Percentiles rank a stretch among this genome's conserved stretches.
These are phyloP conservation scores for Pseudofabraea citricarpa DNA, from an alignment of 2,329 filamentous ascomycete species.

Conservation along the genomic window DNA sequence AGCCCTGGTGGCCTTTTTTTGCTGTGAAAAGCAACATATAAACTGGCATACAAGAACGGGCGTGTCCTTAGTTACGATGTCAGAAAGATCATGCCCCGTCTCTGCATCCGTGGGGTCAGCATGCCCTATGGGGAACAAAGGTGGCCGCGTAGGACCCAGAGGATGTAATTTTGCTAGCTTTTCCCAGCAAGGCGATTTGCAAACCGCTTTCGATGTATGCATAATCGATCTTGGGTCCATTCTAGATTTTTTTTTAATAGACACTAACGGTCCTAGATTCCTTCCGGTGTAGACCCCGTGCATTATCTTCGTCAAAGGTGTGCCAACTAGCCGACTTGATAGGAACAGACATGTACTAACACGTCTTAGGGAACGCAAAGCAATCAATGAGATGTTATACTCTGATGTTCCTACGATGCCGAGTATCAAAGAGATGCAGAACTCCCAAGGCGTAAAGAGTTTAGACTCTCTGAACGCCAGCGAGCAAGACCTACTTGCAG, in stretches of 20 bases:
- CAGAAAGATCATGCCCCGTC: constrained; percentile 16
- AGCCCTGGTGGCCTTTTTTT: constrained; percentile 5
- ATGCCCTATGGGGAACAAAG: constrained; percentile 12
- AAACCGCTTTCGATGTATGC: constrained; percentile 33
- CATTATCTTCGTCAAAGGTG: constrained; percentile 42
- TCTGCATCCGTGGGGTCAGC: constrained; percentile 11
- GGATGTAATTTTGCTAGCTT: constrained; percentile 30
- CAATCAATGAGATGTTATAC: constrained; percentile 21
- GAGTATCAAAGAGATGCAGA: constrained; percentile 43
- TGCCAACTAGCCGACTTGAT: constrained; percentile 5
- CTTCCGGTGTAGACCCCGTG: constrained; percentile 37
- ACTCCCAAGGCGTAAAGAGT: constrained; percentile 36
- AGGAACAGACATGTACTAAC: neutral
- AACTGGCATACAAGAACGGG: constrained; percentile 2
- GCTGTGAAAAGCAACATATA: neutral
- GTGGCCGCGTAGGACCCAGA: constrained; percentile 22
- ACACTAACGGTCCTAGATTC: constrained; percentile 30
- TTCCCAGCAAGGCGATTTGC: constrained; percentile 24
- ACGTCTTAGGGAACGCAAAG: constrained; percentile 34
- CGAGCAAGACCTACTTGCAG: constrained; percentile 44
- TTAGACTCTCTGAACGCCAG: constrained; percentile 43
- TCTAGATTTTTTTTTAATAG: neutral
- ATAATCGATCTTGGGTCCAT: neutral
- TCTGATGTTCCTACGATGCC: constrained; percentile 19
- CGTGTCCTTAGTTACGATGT: constrained; percentile 12